A percentile compares a stretch with the other conserved stretches of the same genome.
phyloP scores from a whole-genome alignment of 2,329 filamentous ascomycete species.

The Talaromyces marneffei region DNA sequence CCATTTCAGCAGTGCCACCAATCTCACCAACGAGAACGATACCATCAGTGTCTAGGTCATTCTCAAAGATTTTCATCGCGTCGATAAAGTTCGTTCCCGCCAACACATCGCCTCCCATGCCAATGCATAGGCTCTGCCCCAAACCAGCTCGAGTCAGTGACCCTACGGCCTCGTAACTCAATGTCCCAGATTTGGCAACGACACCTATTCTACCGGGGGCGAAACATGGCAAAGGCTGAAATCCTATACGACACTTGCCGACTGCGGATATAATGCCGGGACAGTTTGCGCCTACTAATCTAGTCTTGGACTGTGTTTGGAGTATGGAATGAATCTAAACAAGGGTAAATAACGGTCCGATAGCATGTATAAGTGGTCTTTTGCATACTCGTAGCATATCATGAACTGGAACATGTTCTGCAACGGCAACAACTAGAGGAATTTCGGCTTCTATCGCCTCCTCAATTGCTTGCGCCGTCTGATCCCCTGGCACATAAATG shows the following conservation, averaged over 20 bases:
- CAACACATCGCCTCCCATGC: constrained; percentile 70
- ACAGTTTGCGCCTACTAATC: constrained; percentile 74
- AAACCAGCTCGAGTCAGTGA: constrained; percentile 67
- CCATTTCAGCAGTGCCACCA: constrained; percentile 62
- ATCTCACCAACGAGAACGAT: constrained; percentile 70
- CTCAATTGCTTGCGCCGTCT: constrained; percentile 67
- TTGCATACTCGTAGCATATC: constrained; percentile 63
- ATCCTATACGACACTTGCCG: constrained; percentile 65
- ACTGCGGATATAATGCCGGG: constrained; percentile 73
- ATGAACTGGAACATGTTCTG: constrained; percentile 73
- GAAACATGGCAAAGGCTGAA: constrained; percentile 71
- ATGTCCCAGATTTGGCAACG: constrained; percentile 71
- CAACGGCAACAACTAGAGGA: constrained; percentile 69
- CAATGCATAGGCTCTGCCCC: constrained; percentile 70
- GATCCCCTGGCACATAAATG: constrained; percentile 72
- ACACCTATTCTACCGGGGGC: constrained; percentile 65
- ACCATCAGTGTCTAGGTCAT: constrained; percentile 62
- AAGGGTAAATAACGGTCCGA: background rate
- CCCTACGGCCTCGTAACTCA: constrained; percentile 74
- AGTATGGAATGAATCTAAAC: constrained; percentile 63
- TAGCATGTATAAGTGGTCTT: background rate
- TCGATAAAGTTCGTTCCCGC: constrained; percentile 70
- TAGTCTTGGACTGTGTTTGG: constrained; percentile 62
- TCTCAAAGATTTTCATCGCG: constrained; percentile 59
- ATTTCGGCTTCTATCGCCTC: constrained; percentile 76